phyloP scores from a whole-genome alignment of 768 basidiomycete genomes.

The Strobilomyces confusus region DNA sequence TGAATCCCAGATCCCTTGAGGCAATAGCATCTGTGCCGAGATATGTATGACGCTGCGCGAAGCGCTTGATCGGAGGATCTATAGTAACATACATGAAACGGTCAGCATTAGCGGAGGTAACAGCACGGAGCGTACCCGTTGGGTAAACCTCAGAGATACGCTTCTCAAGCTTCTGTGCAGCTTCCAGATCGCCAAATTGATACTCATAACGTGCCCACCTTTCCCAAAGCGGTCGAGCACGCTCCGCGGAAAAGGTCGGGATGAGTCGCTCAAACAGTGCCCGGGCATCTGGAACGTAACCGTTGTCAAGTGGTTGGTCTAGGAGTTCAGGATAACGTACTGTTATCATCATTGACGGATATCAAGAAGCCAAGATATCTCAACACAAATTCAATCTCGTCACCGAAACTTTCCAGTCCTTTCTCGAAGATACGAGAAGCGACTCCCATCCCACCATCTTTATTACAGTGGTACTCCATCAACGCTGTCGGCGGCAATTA shows the following conservation, averaged over 20 bases:
- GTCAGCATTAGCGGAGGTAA: neutral
- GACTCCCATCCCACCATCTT: slow-evolving; percentile 65
- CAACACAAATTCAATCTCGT: slow-evolving; percentile 81
- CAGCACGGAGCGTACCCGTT: slow-evolving; percentile 49
- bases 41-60: slow-evolving; percentile 75
- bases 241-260: slow-evolving; percentile 67
- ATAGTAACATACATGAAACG: neutral
- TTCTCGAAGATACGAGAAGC: slow-evolving; percentile 92
- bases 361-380: slow-evolving; percentile 92
- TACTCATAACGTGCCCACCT: slow-evolving; percentile 96
- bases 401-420: slow-evolving; percentile 78
- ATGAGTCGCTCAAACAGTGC: slow-evolving; percentile 93
- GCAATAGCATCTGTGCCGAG: slow-evolving; percentile 86
- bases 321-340: slow-evolving; percentile 43
- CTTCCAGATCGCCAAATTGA: slow-evolving; percentile 88
- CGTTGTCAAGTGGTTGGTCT: slow-evolving; percentile 1
- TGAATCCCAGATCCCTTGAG: slow-evolving; percentile 81
- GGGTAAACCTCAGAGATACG: slow-evolving; percentile 87
- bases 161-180: slow-evolving; percentile 83
- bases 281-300: slow-evolving; percentile 68
- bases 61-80: slow-evolving; percentile 90
- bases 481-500: slow-evolving; percentile 51
- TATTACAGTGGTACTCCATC: slow-evolving; percentile 91
- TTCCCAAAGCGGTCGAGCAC: slow-evolving; percentile 88
- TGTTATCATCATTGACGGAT: slow-evolving; percentile 91